A percentile compares a stretch with the other conserved stretches of the same genome.
Conservation (phyloP, 2,329 filamentous ascomycete genomes). For the Fusarium robinianum region DNA sequence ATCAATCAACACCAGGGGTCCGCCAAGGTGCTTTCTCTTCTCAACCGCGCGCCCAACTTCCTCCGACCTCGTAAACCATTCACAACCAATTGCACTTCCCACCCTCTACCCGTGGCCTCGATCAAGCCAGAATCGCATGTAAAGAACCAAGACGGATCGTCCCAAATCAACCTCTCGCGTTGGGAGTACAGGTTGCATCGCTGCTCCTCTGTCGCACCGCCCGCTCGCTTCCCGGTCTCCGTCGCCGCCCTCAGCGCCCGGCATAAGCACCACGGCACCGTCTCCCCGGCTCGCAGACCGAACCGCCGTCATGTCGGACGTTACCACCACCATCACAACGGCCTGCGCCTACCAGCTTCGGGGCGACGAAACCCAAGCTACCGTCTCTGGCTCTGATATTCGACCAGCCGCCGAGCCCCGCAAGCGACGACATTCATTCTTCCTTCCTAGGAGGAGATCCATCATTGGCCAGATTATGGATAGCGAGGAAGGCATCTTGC, state of each 20-base stretch:
- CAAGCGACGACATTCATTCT: constrained; percentile 60
- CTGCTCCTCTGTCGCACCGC: constrained; percentile 21
- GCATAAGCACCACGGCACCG: constrained; percentile 19
- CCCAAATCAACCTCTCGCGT: constrained; percentile 13
- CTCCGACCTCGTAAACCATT: constrained; percentile 15
- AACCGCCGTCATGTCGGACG: constrained; percentile 42
- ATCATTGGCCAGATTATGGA: constrained; percentile 65
- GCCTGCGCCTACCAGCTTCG: constrained; percentile 42
- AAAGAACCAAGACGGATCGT: constrained; percentile 16
- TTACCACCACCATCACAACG: constrained; percentile 46
- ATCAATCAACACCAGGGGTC: constrained; percentile 25
- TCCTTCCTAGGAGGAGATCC: constrained; percentile 61
- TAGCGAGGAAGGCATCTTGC: constrained; percentile 62
- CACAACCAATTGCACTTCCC: constrained; percentile 34
- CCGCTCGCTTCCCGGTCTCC: constrained; percentile 12
- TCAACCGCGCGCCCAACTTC: constrained; percentile 21
- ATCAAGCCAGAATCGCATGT: constrained; percentile 21
- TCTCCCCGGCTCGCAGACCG: constrained; percentile 14
- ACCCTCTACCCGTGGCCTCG: constrained; percentile 27
- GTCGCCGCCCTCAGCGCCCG: no score
- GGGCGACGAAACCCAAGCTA: constrained; percentile 45
- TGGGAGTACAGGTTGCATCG: constrained; percentile 14
- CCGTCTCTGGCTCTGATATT: constrained; percentile 48
- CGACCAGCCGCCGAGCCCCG: constrained; percentile 37
- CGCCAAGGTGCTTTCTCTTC: constrained; percentile 24